Conservation (phyloP, 129 eudicot species). For the Ambrosia trifida region DNA sequence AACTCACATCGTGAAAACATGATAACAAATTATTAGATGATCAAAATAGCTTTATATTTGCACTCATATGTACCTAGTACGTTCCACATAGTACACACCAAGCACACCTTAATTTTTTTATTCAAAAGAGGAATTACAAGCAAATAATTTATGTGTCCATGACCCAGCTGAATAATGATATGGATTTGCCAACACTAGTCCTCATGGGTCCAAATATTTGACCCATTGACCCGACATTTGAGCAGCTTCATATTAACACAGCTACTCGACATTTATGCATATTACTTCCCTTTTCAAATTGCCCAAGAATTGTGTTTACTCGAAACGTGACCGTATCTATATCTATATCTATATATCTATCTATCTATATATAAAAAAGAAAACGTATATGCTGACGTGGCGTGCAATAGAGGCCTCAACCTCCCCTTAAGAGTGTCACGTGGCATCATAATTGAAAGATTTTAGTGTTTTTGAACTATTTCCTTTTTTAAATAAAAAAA, state of each 20-base stretch:
- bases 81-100: constrained; percentile 38
- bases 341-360: too few species aligned
- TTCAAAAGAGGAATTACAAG: constrained; percentile 25
- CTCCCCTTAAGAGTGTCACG: too few species aligned
- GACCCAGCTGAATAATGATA: constrained; percentile 36
- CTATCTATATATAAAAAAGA: too few species aligned
- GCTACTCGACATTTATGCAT: too few species aligned
- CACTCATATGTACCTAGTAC: constrained; percentile 23
- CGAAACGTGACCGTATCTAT: too few species aligned
- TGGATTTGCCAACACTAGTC: constrained; percentile 38
- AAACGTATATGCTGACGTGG: too few species aligned
- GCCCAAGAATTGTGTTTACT: too few species aligned
- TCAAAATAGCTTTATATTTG: constrained; percentile 14
- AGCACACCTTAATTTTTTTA: constrained; percentile 24
- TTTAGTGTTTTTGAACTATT: too few species aligned
- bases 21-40: constrained; percentile 17
- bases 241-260: constrained; percentile 28
- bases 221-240: constrained; percentile 38
- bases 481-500: too few species aligned
- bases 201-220: constrained; percentile 37
- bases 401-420: too few species aligned
- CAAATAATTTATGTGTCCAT: constrained; percentile 43
- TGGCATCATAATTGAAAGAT: too few species aligned
- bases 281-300: too few species aligned
- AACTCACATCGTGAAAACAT: constrained; percentile 14